Conservation (phyloP, 176 grass and related monocot genomes). For the Leersia perrieri region DNA sequence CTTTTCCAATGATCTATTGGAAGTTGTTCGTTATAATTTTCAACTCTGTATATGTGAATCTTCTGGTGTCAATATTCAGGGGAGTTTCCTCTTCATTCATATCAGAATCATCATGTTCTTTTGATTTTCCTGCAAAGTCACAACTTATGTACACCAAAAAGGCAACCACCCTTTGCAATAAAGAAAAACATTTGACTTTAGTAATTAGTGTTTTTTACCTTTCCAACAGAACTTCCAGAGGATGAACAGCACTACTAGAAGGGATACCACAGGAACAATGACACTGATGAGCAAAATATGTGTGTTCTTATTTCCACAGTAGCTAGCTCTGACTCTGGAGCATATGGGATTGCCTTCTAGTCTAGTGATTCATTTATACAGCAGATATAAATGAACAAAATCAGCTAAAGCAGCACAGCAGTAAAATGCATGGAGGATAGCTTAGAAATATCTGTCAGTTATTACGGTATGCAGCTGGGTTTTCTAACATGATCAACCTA, state of each 20-base stretch:
- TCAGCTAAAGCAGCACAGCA: not conserved
- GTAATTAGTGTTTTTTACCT: not conserved
- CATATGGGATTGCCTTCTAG: constrained; percentile 21
- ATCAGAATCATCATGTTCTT: not conserved
- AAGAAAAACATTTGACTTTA: too few species aligned
- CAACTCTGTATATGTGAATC: constrained; percentile 9
- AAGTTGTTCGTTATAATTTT: constrained; percentile 12
- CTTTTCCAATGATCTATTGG: constrained; percentile 16
- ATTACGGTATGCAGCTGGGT: not conserved
- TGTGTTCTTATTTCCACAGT: not conserved
- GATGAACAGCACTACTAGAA: not conserved
- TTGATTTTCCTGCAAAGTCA: not conserved
- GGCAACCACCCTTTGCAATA: not conserved
- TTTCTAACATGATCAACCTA: not conserved
- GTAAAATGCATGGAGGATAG: not conserved
- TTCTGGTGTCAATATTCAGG: not conserved
- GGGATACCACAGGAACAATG: constrained; percentile 1
- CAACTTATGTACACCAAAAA: not conserved
- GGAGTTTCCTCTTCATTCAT: constrained; percentile 7
- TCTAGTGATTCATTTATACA: not conserved
- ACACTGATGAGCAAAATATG: not conserved
- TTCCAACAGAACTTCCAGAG: constrained; percentile 8
- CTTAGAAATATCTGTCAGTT: not conserved
- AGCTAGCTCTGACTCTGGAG: not conserved
- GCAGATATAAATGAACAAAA: not conserved